Conservation (phyloP, 768 basidiomycete genomes). For the Russula sp. region DNA sequence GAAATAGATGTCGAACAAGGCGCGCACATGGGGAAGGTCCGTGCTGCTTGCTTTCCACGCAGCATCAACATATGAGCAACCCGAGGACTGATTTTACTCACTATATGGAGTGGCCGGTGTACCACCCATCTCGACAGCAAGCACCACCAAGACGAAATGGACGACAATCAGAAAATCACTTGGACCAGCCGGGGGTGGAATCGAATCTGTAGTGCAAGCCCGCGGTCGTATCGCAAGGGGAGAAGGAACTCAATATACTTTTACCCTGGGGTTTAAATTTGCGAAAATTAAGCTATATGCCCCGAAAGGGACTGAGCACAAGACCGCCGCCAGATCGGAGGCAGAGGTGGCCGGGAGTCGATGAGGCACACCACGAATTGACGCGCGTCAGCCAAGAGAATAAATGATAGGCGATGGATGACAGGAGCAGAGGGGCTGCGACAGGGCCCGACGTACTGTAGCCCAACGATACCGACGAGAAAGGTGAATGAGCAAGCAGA, state of each 20-base stretch:
- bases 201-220: background rate
- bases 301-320: background rate
- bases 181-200: background rate
- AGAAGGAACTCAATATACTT: background rate
- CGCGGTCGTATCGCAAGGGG: background rate
- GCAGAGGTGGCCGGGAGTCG: background rate
- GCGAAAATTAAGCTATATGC: too few relatives aligned
- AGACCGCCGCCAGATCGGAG: background rate
- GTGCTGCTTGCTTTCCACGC: background rate
- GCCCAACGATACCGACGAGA: background rate
- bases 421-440: background rate
- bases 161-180: background rate
- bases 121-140: background rate
- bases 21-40: background rate
- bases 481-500: background rate
- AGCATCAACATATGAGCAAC: background rate
- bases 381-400: background rate
- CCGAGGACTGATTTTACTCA: background rate
- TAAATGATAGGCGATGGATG: background rate
- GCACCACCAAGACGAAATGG: background rate
- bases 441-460: background rate
- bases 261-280: background rate
- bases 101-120: background rate
- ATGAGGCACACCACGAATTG: background rate
- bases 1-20: slow-evolving; percentile 1